Percentiles rank a stretch among this genome's conserved stretches.
phyloP scores from a whole-genome alignment of 345 rosid genomes.

The Microthlaspi erraticum region DNA sequence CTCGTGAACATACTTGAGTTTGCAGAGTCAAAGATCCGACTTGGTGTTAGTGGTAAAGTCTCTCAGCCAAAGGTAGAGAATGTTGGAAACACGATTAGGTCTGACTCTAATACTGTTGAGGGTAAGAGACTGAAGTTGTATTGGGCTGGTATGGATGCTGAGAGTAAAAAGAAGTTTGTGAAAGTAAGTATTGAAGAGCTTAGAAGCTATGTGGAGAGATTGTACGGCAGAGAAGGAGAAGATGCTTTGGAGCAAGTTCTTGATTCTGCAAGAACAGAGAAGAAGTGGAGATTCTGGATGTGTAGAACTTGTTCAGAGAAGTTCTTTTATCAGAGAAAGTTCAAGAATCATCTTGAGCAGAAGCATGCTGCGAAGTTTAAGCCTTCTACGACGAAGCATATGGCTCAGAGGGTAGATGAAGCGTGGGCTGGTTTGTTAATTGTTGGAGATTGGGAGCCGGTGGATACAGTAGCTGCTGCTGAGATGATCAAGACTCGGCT shows the following conservation, averaged over 20 bases:
- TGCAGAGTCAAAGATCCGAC: too few species aligned
- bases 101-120: not conserved
- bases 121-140: not conserved
- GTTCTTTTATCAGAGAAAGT: conserved; percentile 12
- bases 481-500: conserved; percentile 24
- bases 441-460: conserved; percentile 28
- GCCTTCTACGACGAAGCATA: not conserved
- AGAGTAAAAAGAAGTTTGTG: conserved; percentile 22
- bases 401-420: not conserved
- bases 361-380: conserved; percentile 25
- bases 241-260: conserved; percentile 13
- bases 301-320: conserved; percentile 14
- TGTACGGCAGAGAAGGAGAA: not conserved
- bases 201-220: not conserved
- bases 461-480: conserved; percentile 23
- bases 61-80: not conserved
- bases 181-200: conserved; percentile 28
- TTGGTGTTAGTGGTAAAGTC: too few species aligned
- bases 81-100: not conserved
- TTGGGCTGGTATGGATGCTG: conserved; percentile 25
- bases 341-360: conserved; percentile 33
- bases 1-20: too few species aligned
- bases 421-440: conserved; percentile 17
- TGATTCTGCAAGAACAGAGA: not conserved
- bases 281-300: conserved; percentile 30